Base-by-base conservation (phyloP, 169 alveolate genomes). In the Miamiensis avidus region DNA sequence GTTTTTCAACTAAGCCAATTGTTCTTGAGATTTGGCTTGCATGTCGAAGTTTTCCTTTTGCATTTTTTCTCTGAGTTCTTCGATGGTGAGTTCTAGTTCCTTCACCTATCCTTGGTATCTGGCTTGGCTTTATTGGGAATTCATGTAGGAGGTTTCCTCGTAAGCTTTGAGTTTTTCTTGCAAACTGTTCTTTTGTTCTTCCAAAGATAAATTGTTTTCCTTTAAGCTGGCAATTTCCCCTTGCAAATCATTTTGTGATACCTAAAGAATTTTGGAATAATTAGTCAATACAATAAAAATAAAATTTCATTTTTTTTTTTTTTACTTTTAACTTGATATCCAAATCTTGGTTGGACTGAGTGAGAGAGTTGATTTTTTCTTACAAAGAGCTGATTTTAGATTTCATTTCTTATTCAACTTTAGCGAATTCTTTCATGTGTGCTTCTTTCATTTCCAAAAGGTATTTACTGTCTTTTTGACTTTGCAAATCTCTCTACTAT, bases 1-100 rank as follows among this genome's bases (percentile, higher is more conserved):
- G 34, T 89, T 77, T 81, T 93, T 94, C 81, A 94, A 88, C 87
- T 94, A 88, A 79, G 82, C 76, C 29, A 94, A 81, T 0, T 91
- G 76, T 77, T 91, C 95, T 83, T 94, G 95, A 49, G 89, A 83
- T 76, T 89, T 89, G 31, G 74, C 79, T 79, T 91, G 88, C 31
- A 87, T 72, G 82, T 88, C 82, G 29, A 75, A 29, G 28, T 86
- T 76, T 65, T 72, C 78, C 76, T 76, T 34, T 72, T 89, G 85
- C 32, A 74, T 34, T 78, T 87, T 75, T 31, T 82, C 34, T 30
- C 75, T 91, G 30, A 82, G 82, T 32, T 89, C 92, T 25, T 84
- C 91, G n/a, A 91, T 81, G 74, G 91, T 93, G 20, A 82, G 85
- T 77, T 92, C 95, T 30, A 92, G 86, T 29, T 82, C 32, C 29